Percentiles rank a stretch among this genome's conserved stretches.
Conservation (phyloP, 768 basidiomycete species). For the Udeniomyces megalosporus region DNA sequence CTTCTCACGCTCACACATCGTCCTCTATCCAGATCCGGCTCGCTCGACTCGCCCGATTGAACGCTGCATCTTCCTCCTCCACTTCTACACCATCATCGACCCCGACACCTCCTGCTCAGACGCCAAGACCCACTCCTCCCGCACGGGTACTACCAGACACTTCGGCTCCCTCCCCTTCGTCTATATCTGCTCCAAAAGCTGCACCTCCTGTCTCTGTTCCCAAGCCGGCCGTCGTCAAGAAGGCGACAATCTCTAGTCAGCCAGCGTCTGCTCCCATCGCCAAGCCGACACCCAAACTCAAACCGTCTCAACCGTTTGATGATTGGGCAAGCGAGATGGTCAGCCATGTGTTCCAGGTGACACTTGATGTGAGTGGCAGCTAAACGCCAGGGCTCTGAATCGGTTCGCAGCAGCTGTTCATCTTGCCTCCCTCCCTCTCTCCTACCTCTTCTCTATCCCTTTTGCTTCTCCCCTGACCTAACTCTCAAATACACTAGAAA, state of each 20-base stretch:
- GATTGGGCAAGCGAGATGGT: constrained; percentile 63
- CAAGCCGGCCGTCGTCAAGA: neutral
- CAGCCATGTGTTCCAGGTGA: constrained; percentile 53
- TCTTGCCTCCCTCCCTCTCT: neutral
- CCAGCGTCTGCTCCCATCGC: constrained; percentile 26
- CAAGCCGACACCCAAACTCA: constrained; percentile 39
- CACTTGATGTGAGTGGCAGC: constrained; percentile 47
- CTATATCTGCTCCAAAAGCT: constrained; percentile 11
- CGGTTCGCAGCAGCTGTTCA: too few species aligned
- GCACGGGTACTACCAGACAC: constrained; percentile 23
- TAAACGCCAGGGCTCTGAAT: too few species aligned
- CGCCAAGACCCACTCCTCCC: constrained; percentile 11
- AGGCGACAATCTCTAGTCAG: constrained; percentile 16
- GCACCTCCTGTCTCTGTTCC: neutral
- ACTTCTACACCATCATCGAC: constrained; percentile 30
- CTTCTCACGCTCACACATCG: neutral
- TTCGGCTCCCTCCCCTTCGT: neutral
- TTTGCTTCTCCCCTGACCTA: neutral
- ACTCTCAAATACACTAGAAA: neutral
- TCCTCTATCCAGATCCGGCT: constrained; percentile 54
- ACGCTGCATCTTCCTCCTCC: constrained; percentile 25
- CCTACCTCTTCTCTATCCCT: neutral
- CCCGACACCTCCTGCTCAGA: constrained; percentile 30
- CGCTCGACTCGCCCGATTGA: constrained; percentile 77
- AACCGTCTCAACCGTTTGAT: constrained; percentile 33